Conservation (phyloP, 2,329 filamentous ascomycete genomes). For the Aspergillus novoparasiticus region DNA sequence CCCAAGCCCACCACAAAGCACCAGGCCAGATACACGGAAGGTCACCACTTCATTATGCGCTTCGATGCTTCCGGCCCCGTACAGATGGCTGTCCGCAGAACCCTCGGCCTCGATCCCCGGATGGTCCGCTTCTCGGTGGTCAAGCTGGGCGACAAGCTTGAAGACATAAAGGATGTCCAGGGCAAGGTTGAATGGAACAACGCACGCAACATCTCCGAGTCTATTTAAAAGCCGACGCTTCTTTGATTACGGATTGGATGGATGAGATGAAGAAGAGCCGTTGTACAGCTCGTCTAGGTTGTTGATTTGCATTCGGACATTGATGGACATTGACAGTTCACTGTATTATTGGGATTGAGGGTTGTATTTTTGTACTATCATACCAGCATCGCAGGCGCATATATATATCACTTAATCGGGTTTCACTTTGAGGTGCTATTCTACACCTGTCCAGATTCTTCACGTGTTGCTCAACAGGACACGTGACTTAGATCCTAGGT, state of each 20-base stretch:
- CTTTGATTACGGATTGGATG: conserved; percentile 1
- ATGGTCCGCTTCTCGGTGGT: conserved; percentile 87
- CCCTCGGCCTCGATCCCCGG: conserved; percentile 81
- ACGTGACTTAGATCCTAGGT: conserved; percentile 6
- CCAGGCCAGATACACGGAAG: conserved; percentile 79
- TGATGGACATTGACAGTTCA: conserved; percentile 15
- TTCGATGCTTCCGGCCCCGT: conserved; percentile 79
- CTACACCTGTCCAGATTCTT: background rate
- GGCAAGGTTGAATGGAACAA: conserved; percentile 59
- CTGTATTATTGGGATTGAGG: conserved; percentile 27
- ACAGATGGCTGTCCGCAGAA: conserved; percentile 74
- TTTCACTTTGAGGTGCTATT: conserved; percentile 4
- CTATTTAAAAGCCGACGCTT: conserved; percentile 21
- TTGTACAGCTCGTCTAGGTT: conserved; percentile 14
- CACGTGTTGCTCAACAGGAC: background rate
- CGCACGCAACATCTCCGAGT: conserved; percentile 29
- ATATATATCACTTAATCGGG: conserved; percentile 20
- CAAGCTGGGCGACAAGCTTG: conserved; percentile 72
- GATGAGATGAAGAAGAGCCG: conserved; percentile 13
- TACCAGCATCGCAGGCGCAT: conserved; percentile 38
- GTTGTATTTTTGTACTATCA: conserved; percentile 24
- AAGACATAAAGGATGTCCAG: conserved; percentile 61
- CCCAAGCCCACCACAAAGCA: conserved; percentile 77
- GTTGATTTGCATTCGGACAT: conserved; percentile 8
- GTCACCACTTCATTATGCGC: conserved; percentile 97